Percentiles rank a stretch among this genome's conserved stretches.
Conservation (phyloP, 176 grass and related monocot genomes). For the Ensete ventricosum region DNA sequence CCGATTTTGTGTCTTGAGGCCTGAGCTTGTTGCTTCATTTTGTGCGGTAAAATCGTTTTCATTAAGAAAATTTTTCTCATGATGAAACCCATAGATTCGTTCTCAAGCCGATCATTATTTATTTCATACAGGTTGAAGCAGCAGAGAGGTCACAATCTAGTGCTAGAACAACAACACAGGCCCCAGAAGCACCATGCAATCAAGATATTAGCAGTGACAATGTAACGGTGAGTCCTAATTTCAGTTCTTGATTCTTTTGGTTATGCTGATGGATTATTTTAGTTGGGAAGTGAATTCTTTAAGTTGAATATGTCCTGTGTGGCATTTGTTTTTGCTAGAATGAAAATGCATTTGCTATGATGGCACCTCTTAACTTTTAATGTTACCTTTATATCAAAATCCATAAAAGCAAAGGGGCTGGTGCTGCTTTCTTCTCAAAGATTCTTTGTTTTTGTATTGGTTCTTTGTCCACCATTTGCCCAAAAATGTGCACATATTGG, state of each 20-base stretch:
- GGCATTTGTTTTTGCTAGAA: too few relatives aligned
- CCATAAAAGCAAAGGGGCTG: too few relatives aligned
- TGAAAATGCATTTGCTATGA: too few relatives aligned
- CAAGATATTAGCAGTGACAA: constrained; percentile 26
- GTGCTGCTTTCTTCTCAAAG: too few relatives aligned
- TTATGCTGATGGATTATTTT: too few relatives aligned
- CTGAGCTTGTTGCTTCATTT: constrained; percentile 83
- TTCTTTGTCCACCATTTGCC: too few relatives aligned
- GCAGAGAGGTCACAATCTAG: constrained; percentile 16
- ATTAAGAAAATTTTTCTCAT: constrained; percentile 1
- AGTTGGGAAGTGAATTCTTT: too few relatives aligned
- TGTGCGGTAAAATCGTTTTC: constrained; percentile 45
- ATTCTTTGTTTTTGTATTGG: too few relatives aligned
- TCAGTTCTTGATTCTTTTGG: not conserved
- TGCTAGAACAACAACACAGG: constrained; percentile 18
- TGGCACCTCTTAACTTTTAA: too few relatives aligned
- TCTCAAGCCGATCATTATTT: constrained; percentile 9
- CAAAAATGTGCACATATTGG: too few relatives aligned
- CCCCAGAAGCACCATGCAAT: constrained; percentile 2
- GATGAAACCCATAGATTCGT: constrained; percentile 1
- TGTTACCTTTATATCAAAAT: too few relatives aligned
- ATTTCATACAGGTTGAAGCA: constrained; percentile 34
- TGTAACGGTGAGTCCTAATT: constrained; percentile 22
- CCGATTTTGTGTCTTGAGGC: constrained; percentile 83
- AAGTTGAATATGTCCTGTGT: too few relatives aligned